Percentiles rank a stretch among this genome's conserved stretches.
These are phyloP conservation scores for Clitopilus hobsonii DNA, from an alignment of 768 basidiomycete species.

Conservation along the genomic window DNA sequence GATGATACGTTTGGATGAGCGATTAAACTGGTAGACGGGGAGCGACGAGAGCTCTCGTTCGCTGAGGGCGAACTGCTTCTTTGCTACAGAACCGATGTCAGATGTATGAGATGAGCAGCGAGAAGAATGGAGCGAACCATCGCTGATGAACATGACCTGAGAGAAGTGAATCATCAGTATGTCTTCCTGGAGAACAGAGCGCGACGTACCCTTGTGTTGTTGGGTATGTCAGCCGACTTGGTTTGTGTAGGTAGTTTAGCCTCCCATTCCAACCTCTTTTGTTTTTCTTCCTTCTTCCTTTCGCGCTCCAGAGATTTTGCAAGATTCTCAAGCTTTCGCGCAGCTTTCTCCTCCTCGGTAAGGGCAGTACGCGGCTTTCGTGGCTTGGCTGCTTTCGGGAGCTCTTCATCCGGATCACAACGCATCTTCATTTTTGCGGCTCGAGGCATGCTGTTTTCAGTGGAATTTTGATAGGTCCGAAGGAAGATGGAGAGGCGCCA, in stretches of 20 bases:
- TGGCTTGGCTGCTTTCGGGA: neutral
- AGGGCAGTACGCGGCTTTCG: neutral
- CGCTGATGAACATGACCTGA: neutral
- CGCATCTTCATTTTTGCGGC: neutral
- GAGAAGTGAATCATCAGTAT: neutral
- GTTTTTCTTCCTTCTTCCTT: neutral
- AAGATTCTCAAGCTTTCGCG: neutral
- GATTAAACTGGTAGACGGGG: neutral
- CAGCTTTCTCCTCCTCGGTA: neutral
- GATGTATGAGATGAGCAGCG: too few relatives aligned
- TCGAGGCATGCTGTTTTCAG: neutral
- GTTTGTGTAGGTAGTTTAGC: neutral
- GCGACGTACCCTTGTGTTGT: neutral
- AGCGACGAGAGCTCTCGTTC: neutral
- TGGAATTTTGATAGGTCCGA: too few relatives aligned
- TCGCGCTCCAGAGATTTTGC: neutral
- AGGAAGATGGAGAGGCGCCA: too few relatives aligned
- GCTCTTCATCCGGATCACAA: neutral
- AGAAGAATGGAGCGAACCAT: neutral
- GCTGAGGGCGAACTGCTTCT: neutral
- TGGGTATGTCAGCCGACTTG: neutral
- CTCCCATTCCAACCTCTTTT: neutral
- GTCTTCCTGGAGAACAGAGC: neutral
- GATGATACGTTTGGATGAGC: neutral
- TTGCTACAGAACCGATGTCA: too few relatives aligned